Evolutionary conservation across 2,329 filamentous ascomycete species (phyloP).

Genomic region (Kalaharituber pfeilii): DNA sequence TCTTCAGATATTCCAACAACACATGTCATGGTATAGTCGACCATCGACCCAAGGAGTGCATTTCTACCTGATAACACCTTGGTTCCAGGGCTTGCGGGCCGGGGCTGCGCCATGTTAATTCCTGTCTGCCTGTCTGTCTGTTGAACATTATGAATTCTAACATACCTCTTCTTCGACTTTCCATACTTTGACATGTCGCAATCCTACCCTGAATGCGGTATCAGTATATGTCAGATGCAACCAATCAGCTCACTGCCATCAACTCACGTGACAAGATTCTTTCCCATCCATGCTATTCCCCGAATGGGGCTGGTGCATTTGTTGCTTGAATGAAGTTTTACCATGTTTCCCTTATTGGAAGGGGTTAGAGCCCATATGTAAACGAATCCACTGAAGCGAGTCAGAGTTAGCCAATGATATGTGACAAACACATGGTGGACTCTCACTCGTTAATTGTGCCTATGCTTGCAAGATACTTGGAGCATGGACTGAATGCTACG

Average conservation of each 20-base stretch:
- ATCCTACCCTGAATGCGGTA: slow-evolving; percentile 41
- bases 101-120: slow-evolving; percentile 25
- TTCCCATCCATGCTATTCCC: slow-evolving; percentile 82
- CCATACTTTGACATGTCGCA: slow-evolving; percentile 89
- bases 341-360: slow-evolving; percentile 51
- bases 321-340: slow-evolving; percentile 68
- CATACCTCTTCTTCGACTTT: slow-evolving; percentile 52
- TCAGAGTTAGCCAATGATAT: slow-evolving; percentile 40
- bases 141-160: slow-evolving; percentile 27
- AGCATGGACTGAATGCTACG: slow-evolving; percentile 77
- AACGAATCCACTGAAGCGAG: slow-evolving; percentile 16
- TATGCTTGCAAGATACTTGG: slow-evolving; percentile 70
- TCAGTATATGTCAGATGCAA: slow-evolving; percentile 11
- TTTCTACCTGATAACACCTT: slow-evolving; percentile 73
- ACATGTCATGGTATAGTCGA: slow-evolving; percentile 72
- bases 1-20: slow-evolving; percentile 53
- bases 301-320: slow-evolving; percentile 78
- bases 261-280: slow-evolving; percentile 53
- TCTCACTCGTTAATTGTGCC: slow-evolving; percentile 54
- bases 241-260: neutral
- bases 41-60: slow-evolving; percentile 60
- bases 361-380: slow-evolving; percentile 19
- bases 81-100: slow-evolving; percentile 32
- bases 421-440: slow-evolving; percentile 21
- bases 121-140: neutral